Conservation (phyloP, 306 rosid genomes). For the Glycine tomentella region DNA sequence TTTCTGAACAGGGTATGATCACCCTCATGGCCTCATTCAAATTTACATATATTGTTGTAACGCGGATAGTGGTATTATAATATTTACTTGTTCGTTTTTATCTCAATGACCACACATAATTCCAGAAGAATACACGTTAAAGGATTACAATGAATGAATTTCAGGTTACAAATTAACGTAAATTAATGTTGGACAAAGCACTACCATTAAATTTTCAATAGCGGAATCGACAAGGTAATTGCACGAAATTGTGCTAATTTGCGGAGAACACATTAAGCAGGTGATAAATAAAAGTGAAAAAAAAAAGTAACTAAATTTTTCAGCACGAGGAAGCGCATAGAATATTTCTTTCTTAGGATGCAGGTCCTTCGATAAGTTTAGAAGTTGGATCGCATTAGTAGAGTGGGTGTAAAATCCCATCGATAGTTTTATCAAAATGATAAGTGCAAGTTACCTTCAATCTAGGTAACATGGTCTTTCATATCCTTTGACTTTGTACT, state of each 20-base stretch:
- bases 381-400: neutral
- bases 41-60: constrained; percentile 5
- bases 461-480: neutral
- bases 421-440: neutral
- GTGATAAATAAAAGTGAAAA: neutral
- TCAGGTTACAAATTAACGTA: neutral
- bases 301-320: neutral
- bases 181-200: neutral
- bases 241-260: neutral
- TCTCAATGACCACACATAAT: neutral
- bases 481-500: neutral
- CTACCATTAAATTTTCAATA: neutral
- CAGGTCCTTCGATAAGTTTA: constrained; percentile 5
- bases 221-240: neutral
- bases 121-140: neutral
- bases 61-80: neutral
- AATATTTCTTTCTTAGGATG: neutral
- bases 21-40: neutral
- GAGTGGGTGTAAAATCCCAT: neutral
- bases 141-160: constrained; percentile 10
- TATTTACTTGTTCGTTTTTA: neutral
- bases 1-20: neutral
- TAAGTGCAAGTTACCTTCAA: neutral
- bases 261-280: too few relatives aligned
- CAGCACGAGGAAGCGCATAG: neutral